phyloP scores from a whole-genome alignment of 2,329 filamentous ascomycete genomes.

The Fusarium globosum region DNA sequence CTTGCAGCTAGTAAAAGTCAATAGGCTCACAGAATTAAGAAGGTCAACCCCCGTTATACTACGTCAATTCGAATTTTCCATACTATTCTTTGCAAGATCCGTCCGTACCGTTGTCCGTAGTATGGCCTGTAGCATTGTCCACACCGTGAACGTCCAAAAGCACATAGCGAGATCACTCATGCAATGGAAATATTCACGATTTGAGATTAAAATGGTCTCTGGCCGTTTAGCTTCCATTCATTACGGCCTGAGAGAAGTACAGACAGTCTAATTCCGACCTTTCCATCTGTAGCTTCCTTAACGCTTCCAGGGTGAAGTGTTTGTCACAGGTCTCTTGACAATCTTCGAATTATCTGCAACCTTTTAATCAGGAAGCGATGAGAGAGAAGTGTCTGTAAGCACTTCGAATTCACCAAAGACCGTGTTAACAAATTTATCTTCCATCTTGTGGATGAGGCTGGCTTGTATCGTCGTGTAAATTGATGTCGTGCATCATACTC shows the following conservation, averaged over 20 bases:
- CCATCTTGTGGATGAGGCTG: neutral
- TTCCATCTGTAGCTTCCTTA: neutral
- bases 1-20: neutral
- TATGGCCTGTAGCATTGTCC: neutral
- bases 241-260: neutral
- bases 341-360: neutral
- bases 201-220: neutral
- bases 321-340: neutral
- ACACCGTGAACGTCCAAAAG: neutral
- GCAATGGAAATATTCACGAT: neutral
- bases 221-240: accelerated
- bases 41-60: neutral
- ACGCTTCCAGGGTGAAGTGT: neutral
- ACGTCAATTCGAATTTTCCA: neutral
- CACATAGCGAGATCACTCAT: neutral
- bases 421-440: neutral
- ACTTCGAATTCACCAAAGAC: neutral
- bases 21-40: neutral
- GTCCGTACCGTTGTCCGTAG: too few species aligned
- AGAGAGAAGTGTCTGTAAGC: neutral
- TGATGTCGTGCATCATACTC: neutral
- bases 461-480: neutral
- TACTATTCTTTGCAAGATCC: neutral
- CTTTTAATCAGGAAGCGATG: neutral
- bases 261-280: neutral